phyloP scores from a whole-genome alignment of 1,284 basidiomycete species.

The Golubevia sp. region DNA sequence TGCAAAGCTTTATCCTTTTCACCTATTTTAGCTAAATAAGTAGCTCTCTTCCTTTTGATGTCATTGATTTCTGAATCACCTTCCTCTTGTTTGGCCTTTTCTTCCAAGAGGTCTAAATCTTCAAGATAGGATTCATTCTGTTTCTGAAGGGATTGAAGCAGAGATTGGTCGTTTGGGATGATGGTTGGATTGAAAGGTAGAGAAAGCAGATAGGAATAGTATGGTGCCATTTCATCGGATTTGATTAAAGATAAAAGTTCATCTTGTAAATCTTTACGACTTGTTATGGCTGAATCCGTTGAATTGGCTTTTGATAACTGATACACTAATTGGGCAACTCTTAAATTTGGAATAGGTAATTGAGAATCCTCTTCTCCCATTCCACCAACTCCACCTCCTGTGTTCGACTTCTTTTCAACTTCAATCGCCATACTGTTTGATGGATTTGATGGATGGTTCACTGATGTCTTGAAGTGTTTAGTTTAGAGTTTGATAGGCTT shows the following conservation, averaged over 20 bases:
- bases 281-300: slow-evolving; percentile 6
- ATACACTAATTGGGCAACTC: slow-evolving; percentile 72
- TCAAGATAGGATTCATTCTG: slow-evolving; percentile 78
- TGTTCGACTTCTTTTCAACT: too few relatives aligned
- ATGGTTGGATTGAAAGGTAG: slow-evolving; percentile 57
- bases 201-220: slow-evolving; percentile 40
- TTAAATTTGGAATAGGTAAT: slow-evolving; percentile 81
- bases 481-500: too few relatives aligned
- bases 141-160: slow-evolving; percentile 74
- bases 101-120: slow-evolving; percentile 77
- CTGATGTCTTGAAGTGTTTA: too few relatives aligned
- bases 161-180: slow-evolving; percentile 65
- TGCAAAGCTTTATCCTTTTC: slow-evolving; percentile 70
- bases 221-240: slow-evolving; percentile 51
- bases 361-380: slow-evolving; percentile 72
- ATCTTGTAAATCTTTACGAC: background rate
- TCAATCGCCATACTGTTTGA: too few relatives aligned
- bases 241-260: background rate
- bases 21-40: slow-evolving; percentile 85
- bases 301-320: background rate
- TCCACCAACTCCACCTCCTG: background rate
- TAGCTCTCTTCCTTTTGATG: slow-evolving; percentile 80
- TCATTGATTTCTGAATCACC: slow-evolving; percentile 94
- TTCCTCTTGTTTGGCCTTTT: slow-evolving; percentile 85
- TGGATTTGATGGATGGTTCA: too few relatives aligned